Percentiles rank a stretch among this genome's conserved stretches.
Evolutionary conservation across 345 rosid species (phyloP).

Genomic region (Populus tremula): DNA sequence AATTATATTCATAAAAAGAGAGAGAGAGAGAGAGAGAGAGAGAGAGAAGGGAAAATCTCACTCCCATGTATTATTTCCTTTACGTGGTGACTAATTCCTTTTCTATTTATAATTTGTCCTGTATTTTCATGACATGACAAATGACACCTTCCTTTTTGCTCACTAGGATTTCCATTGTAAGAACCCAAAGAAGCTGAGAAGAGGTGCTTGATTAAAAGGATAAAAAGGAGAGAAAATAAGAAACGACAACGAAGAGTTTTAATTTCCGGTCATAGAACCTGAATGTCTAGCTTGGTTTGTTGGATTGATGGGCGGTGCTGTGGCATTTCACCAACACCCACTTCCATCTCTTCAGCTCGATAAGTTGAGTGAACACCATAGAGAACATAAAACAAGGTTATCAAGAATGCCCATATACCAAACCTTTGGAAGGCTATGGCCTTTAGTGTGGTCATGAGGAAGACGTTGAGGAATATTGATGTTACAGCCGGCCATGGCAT

Average conservation of each 20-base stretch:
- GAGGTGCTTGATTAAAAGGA: neutral
- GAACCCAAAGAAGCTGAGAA: neutral
- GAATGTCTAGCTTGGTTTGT: slow-evolving; percentile 44
- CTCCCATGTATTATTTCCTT: too few relatives aligned
- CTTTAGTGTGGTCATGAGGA: slow-evolving; percentile 70
- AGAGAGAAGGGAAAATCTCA: too few relatives aligned
- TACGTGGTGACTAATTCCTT: neutral
- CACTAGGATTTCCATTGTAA: slow-evolving; percentile 6
- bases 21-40: too few relatives aligned
- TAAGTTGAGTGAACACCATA: slow-evolving; percentile 90
- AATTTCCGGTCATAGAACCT: slow-evolving; percentile 25
- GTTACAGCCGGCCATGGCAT: slow-evolving; percentile 94
- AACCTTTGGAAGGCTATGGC: slow-evolving; percentile 57
- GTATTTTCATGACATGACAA: neutral
- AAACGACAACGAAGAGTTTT: neutral
- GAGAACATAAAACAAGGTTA: slow-evolving; percentile 62
- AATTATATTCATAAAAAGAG: too few relatives aligned
- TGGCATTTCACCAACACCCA: slow-evolving; percentile 23
- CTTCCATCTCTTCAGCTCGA: slow-evolving; percentile 65
- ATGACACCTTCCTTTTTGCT: slow-evolving; percentile 5
- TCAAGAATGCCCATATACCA: slow-evolving; percentile 65
- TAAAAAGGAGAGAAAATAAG: neutral
- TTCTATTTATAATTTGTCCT: neutral
- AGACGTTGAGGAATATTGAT: slow-evolving; percentile 69
- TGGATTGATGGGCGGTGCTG: slow-evolving; percentile 32